Evolutionary conservation across 2,329 filamentous ascomycete genomes (phyloP), one percentile per base, ranked within the genome.

Genomic region (Blastomyces gilchristii): DNA sequence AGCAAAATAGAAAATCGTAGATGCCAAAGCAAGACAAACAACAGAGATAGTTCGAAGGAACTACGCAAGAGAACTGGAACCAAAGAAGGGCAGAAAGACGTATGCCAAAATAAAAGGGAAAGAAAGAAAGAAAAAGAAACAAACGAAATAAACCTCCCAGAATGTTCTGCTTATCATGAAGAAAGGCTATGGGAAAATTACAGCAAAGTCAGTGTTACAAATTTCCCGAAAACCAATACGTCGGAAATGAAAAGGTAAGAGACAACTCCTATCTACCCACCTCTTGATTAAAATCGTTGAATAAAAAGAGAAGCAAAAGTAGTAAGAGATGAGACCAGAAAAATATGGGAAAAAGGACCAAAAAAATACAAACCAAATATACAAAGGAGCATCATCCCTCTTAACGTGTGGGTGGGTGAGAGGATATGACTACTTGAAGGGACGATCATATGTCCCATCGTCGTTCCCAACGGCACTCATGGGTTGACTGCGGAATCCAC

Each of bases 401-500:
- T 22, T 22, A 28, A 37, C 34, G 8, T 11, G 18, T 7, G 14
- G 5, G 22, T 28, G 18, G 43, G 45, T 47, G 45, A 6, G 25
- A 28, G 49, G 25, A 28, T 52, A 14, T 12, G 28, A 25, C 63
- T 60, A 67, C 45, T 68, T 71, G 50, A 73, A 70, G 7, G 69
- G 65, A 54, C 71, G 70, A 50, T 75, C 73, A 41, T 63, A 64
- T 28, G 67, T 61, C 28, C 66, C 67, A 52, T 73, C 74, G 63
- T 76, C 74, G 66, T 72, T 73, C 43, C 69, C 71, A 56, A 72
- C 65, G 7, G 71, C 69, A 67, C 72, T 75, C 60, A 68, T 62
- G 37, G 73, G 67, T 39, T 69, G 69, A 58, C 71, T 76, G 61
- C 70, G 72, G 49, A 74, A 71, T 45, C 78, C 77, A 49, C 80